Base-by-base conservation (phyloP, 129 eudicot genomes). In the Flaveria linearis region DNA sequence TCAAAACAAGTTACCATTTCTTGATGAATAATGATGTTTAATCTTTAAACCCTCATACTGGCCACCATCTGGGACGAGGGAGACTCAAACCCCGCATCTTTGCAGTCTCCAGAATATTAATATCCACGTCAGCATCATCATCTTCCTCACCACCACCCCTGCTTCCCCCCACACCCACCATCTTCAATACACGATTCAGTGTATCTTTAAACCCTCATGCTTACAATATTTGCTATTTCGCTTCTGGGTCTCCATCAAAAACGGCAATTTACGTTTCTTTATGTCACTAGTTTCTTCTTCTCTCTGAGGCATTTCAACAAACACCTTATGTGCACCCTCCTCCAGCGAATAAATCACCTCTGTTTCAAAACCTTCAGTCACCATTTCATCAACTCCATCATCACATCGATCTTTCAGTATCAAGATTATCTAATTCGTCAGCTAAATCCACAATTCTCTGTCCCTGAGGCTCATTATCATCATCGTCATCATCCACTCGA, bases 91-190 rank as follows among this genome's bases (percentile, higher is more conserved):
- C 82, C 9, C 67, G 78, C 74, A 52, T 73, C 81, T 81, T 89
- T 16, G 89, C 90, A 39, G 84, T 87, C 82, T 79, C 85, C 5
- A 89, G 20, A 68, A 85, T 69, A 51, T 85, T 86, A 26, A 66
- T 50, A 47, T 79, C 85, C 13, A 8, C 28, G 5, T 57, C 82
- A 53, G 17, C 62, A 45, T 26, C 71, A 6, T 10, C 39, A 15
- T 14, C 62, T 36, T 36, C 41, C 41, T 36, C 41, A 61, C 67
- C 67, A 8, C 12, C 41, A 30, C 64, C 28, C 16, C 30, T 14
- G 7, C 39, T 46, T 46, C 15, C 50, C 13, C 7, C 41, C 6
- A 23, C 76, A 5, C 36, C 17, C 20, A 7, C 46, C 67, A 81
- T 36, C 47, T 81, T 70, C 68, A 69, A 71, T 47, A 61, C 69